phyloP scores from a whole-genome alignment of 306 rosid species.

The Mucuna pruriens region DNA sequence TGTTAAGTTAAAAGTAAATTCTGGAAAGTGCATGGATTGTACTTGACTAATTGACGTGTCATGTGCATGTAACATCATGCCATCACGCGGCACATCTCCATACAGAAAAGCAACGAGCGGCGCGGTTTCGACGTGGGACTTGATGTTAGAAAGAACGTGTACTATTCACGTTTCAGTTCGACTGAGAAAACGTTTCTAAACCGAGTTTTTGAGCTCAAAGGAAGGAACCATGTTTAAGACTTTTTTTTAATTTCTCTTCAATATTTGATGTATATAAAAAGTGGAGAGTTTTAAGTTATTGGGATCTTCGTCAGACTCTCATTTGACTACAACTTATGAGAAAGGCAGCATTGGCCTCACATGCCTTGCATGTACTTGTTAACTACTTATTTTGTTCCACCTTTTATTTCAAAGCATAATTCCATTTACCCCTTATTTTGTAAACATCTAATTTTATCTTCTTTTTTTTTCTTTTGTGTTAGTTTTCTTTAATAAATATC shows the following conservation, averaged over 20 bases:
- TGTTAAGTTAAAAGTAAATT: neutral
- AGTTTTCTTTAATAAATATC: no score
- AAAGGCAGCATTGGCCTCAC: neutral
- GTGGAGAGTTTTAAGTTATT: neutral
- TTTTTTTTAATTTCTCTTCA: neutral
- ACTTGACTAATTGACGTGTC: neutral
- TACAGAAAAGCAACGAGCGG: neutral
- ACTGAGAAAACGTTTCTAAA: neutral
- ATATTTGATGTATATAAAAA: neutral
- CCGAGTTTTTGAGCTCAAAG: neutral
- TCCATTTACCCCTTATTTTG: no score
- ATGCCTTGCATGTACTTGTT: neutral
- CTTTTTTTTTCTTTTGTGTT: no score
- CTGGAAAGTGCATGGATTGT: neutral
- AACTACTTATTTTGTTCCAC: no score
- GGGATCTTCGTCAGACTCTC: neutral
- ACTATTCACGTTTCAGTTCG: neutral
- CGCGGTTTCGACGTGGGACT: neutral
- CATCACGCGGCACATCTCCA: neutral
- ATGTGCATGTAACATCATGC: neutral
- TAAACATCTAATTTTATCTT: no score
- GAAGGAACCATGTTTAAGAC: no score
- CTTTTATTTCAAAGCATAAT: no score
- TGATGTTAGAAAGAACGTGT: neutral
- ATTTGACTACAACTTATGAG: neutral